phyloP scores from a whole-genome alignment of 345 rosid genomes.

The Laguncularia racemosa region DNA sequence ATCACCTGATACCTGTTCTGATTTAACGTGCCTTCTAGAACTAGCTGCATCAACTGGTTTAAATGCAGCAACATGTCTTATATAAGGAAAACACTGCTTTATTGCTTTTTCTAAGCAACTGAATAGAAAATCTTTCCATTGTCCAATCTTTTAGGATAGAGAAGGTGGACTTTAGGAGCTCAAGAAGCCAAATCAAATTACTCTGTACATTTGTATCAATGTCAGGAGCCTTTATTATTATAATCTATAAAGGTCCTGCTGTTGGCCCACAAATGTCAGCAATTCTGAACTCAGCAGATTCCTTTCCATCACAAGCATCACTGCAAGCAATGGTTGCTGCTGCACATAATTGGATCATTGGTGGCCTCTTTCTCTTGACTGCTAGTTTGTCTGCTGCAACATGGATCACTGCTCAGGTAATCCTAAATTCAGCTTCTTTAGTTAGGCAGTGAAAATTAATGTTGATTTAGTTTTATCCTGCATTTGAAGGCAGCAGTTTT shows the following conservation, averaged over 20 bases:
- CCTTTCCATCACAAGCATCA: slow-evolving; percentile 6
- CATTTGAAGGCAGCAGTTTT: slow-evolving; percentile 41
- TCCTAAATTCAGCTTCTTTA: not conserved
- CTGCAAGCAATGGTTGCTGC: not conserved
- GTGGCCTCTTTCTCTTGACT: slow-evolving; percentile 33
- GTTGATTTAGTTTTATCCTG: not conserved
- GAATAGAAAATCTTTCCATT: not conserved
- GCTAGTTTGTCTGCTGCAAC: slow-evolving; percentile 28
- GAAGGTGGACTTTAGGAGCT: slow-evolving; percentile 32
- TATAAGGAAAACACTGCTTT: no score
- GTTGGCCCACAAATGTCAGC: slow-evolving; percentile 5
- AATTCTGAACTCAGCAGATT: not conserved
- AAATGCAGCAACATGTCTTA: no score
- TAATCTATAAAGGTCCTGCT: slow-evolving; percentile 37
- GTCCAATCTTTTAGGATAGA: slow-evolving; percentile 33
- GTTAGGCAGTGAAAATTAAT: not conserved
- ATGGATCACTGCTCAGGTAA: slow-evolving; percentile 35
- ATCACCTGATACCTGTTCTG: no score
- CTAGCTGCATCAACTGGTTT: no score
- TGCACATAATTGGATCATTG: slow-evolving; percentile 31
- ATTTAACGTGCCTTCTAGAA: no score
- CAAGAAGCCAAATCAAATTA: slow-evolving; percentile 34
- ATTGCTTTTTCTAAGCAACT: not conserved
- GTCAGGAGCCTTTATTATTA: slow-evolving; percentile 38
- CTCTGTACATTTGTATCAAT: slow-evolving; percentile 33